A percentile compares a stretch with the other conserved stretches of the same genome.
phyloP scores from a whole-genome alignment of 305 asterid species.

The Plantago rigida region DNA sequence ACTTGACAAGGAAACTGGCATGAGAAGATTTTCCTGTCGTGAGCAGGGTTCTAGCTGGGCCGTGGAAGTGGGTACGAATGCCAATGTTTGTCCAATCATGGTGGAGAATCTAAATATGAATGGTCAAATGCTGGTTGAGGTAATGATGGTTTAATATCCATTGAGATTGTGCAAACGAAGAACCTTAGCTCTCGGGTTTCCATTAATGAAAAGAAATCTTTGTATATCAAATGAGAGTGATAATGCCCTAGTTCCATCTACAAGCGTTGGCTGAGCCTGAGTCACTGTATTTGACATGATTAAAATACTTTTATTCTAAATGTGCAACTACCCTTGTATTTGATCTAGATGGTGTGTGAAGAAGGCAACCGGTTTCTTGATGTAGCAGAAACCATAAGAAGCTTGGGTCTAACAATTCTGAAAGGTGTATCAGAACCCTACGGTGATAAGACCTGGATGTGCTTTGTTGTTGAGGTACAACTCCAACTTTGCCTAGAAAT shows the following conservation, averaged over 20 bases:
- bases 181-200: conserved; percentile 11
- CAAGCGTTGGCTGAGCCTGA: conserved; percentile 16
- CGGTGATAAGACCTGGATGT: conserved; percentile 66
- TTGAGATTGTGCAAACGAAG: conserved; percentile 9
- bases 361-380: conserved; percentile 72
- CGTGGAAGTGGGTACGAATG: conserved; percentile 78
- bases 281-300: conserved; percentile 5
- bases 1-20: conserved; percentile 61
- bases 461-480: conserved; percentile 92
- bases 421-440: conserved; percentile 71
- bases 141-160: conserved; percentile 25
- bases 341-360: conserved; percentile 67
- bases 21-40: conserved; percentile 44
- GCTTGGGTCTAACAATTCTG: conserved; percentile 73
- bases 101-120: conserved; percentile 74
- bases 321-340: conserved; percentile 10
- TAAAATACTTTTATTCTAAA: conserved; percentile 13
- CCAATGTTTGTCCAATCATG: conserved; percentile 68
- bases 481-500: conserved; percentile 4
- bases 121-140: conserved; percentile 92
- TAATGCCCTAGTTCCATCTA: conserved; percentile 2
- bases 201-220: conserved; percentile 7
- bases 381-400: conserved; percentile 70
- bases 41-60: conserved; percentile 99
- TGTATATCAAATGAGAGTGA: conserved; percentile 9